Evolutionary conservation across 768 basidiomycete species (phyloP), one percentile per base, ranked within the genome.

Genomic region (Lentinula sp.): DNA sequence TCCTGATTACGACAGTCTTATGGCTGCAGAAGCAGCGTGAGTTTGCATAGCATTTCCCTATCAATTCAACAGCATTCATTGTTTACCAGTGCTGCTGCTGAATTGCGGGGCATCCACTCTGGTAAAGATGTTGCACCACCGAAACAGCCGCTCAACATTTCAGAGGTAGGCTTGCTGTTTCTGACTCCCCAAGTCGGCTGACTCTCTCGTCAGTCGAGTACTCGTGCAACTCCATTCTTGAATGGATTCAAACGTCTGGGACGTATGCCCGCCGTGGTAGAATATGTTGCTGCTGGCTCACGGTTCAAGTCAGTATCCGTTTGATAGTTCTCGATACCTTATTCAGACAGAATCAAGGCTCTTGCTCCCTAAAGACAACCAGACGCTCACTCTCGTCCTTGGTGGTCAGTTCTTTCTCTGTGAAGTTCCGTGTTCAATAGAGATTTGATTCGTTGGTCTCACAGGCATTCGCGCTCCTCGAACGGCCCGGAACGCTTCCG

Each of bases 1-100:
- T n/a, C 82, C 89, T 5, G 96, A 98, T 69, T 93, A 94, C 65
- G 97, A 99, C 76, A 95, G 93, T 75, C 78, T 98, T 48, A 94
- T 98, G 82, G 86, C 88, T 32, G 97, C 95, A 7, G 96, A 99
- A 72, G 93, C 95, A 76, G 76, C 76, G 94, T 95, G 67, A 74
- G 91, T 79, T 4, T 21, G 13, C 18, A 28, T 21, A 11, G 18
- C 5, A 13, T 35, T 18, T 39, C 18, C 37, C 1, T 32, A 2
- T 7, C 16, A 18, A 16, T 10, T 52, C 56, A 2, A 39, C 39
- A 45, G 50, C 43, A 46, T 66, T 57, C 65, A 39, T 63, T 59
- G 55, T 62, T 60, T 23, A 15, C 40, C 66, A 96, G 93, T 32
- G 95, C 95, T 42, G 80, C 83, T 1, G 68, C 88, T 1, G 96